Conservation (phyloP, 2,329 filamentous ascomycete species). For the Camptophora hylomeconis region DNA sequence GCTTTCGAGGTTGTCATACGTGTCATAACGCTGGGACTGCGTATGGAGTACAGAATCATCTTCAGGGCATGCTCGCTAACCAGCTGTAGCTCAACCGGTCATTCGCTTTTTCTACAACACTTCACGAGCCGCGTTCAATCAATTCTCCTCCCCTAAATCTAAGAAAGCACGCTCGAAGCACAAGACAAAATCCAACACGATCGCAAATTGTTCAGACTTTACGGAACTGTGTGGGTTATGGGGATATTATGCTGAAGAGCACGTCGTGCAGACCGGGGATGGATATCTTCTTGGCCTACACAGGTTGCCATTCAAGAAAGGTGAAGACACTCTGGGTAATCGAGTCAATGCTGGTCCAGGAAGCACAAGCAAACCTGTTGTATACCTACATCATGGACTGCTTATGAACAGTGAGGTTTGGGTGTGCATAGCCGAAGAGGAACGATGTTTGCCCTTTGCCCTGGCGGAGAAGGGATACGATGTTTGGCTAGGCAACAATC, state of each 20-base stretch:
- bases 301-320: conserved; percentile 67
- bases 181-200: conserved; percentile 57
- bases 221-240: conserved; percentile 83
- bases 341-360: conserved; percentile 60
- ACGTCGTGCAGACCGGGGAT: conserved; percentile 87
- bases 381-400: conserved; percentile 89
- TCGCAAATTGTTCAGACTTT: conserved; percentile 83
- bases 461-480: conserved; percentile 87
- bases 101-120: conserved; percentile 71
- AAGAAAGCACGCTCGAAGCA: conserved; percentile 55
- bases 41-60: conserved; percentile 36
- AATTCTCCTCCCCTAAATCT: conserved; percentile 56
- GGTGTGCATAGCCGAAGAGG: conserved; percentile 79
- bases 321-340: conserved; percentile 44
- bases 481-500: conserved; percentile 96
- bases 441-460: conserved; percentile 76
- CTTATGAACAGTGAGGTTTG: conserved; percentile 99
- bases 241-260: conserved; percentile 90
- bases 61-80: conserved; percentile 3
- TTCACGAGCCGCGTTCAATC: conserved; percentile 72
- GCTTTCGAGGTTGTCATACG: conserved; percentile 71
- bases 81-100: conserved; percentile 68
- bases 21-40: conserved; percentile 75
- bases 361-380: conserved; percentile 65
- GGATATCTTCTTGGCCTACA: conserved; percentile 87